Evolutionary conservation across 768 basidiomycete species (phyloP).

Genomic region (Lactarius sp.): DNA sequence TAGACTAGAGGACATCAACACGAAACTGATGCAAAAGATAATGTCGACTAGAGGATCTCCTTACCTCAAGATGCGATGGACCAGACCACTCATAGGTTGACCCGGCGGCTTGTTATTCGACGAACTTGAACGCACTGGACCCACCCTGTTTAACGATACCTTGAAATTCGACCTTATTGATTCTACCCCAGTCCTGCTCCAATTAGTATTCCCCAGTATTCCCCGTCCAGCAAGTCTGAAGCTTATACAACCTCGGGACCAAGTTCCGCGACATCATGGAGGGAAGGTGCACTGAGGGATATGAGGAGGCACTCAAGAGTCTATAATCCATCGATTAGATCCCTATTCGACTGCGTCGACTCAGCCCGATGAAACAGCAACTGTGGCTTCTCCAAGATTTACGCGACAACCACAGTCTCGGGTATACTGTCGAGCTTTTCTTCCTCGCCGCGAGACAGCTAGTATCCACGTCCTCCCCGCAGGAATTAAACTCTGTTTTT

Average conservation of each 20-base stretch:
- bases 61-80: background rate
- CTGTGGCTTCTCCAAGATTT: constrained; percentile 11
- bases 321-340: background rate
- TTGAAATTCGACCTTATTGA: background rate
- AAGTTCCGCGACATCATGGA: background rate
- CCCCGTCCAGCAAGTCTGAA: background rate
- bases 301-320: background rate
- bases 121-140: background rate
- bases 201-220: background rate
- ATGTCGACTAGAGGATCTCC: background rate
- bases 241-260: background rate
- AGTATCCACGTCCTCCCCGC: too few relatives aligned
- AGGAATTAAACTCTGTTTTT: background rate
- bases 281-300: background rate
- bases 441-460: constrained; percentile 8
- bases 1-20: background rate
- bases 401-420: background rate
- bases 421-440: constrained; percentile 5
- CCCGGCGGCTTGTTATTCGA: constrained; percentile 5
- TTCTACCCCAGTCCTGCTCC: background rate
- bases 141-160: background rate
- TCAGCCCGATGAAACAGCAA: constrained; percentile 1
- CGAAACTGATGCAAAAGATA: background rate
- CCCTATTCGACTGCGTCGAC: background rate
- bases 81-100: background rate